Conservation (phyloP, 2,329 filamentous ascomycete species). For the Hypoxylon sp. region DNA sequence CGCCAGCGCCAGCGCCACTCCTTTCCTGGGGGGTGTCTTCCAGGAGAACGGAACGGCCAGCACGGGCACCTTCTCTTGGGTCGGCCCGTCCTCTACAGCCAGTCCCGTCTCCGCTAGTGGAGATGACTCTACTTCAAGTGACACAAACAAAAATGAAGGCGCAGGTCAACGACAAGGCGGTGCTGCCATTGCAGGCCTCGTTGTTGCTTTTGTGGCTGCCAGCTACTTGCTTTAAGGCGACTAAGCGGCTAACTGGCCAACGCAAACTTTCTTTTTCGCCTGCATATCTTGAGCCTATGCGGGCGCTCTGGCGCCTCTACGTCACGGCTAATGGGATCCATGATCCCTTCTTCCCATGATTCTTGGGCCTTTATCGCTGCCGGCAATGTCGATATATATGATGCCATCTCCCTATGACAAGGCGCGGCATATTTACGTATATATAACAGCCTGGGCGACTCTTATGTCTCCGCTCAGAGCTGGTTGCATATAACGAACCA, state of each 20-base stretch:
- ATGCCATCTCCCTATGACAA: slow-evolving; percentile 19
- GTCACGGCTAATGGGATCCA: neutral
- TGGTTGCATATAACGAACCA: slow-evolving; percentile 44
- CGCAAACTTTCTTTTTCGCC: slow-evolving; percentile 12
- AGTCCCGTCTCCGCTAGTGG: slow-evolving; percentile 45
- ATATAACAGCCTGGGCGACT: slow-evolving; percentile 35
- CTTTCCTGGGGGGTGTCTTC: slow-evolving; percentile 62
- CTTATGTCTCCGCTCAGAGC: slow-evolving; percentile 19
- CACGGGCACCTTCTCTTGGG: slow-evolving; percentile 29
- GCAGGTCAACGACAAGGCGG: slow-evolving; percentile 60
- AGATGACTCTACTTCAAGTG: slow-evolving; percentile 50
- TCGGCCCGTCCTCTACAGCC: slow-evolving; percentile 44
- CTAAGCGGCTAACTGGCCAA: neutral
- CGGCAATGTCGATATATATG: slow-evolving; percentile 20
- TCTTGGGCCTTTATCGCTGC: neutral
- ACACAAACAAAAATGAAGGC: slow-evolving; percentile 61
- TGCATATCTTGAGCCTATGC: slow-evolving; percentile 27
- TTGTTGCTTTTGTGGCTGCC: slow-evolving; percentile 68
- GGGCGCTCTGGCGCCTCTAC: neutral
- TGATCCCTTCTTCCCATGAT: neutral
- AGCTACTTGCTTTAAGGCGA: slow-evolving; percentile 51
- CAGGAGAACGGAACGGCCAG: slow-evolving; percentile 61
- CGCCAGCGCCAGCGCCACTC: slow-evolving; percentile 23
- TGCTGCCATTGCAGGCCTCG: slow-evolving; percentile 65
- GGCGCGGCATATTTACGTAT: slow-evolving; percentile 33